Percentiles rank a stretch among this genome's conserved stretches.
These are phyloP conservation scores for Patellaria atrata DNA, from an alignment of 495 filamentous ascomycete species.

Conservation along the genomic window DNA sequence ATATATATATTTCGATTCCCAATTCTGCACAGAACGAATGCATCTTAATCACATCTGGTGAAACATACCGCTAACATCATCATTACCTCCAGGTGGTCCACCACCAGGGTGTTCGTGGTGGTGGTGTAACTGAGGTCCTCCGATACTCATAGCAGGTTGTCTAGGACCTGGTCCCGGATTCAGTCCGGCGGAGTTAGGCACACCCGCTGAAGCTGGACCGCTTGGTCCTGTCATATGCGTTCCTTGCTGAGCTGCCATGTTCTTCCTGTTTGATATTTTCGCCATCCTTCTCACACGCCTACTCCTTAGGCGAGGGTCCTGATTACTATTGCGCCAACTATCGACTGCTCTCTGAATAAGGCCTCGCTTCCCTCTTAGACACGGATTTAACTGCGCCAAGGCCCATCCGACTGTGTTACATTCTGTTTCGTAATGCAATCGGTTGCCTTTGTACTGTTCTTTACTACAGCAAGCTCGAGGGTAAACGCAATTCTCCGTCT, in stretches of 20 bases:
- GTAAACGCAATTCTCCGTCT: constrained; percentile 96
- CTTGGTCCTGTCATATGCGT: constrained; percentile 37
- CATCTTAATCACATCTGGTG: constrained; percentile 34
- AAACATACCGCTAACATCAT: constrained; percentile 90
- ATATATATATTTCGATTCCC: constrained; percentile 17
- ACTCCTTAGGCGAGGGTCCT: constrained; percentile 80
- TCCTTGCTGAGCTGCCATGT: constrained; percentile 31
- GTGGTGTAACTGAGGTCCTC: constrained; percentile 53
- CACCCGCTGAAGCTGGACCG: constrained; percentile 33
- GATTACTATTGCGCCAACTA: constrained; percentile 98
- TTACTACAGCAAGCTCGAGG: constrained; percentile 89
- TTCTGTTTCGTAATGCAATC: constrained; percentile 90
- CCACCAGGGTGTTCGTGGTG: constrained; percentile 69
- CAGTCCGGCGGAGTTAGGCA: constrained; percentile 22
- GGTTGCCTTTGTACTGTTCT: constrained; percentile 89
- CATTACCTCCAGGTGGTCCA: constrained; percentile 49
- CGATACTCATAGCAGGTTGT: constrained; percentile 39
- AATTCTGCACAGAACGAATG: constrained; percentile 12
- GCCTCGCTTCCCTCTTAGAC: constrained; percentile 80
- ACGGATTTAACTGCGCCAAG: constrained; percentile 80
- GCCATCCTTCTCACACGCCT: constrained; percentile 85
- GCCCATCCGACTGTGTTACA: constrained; percentile 98
- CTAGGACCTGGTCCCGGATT: constrained; percentile 17
- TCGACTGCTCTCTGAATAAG: constrained; percentile 95
- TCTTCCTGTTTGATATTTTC: constrained; percentile 79